Conservation (phyloP, 441 rosid species). For the Aleurites moluccanus region DNA sequence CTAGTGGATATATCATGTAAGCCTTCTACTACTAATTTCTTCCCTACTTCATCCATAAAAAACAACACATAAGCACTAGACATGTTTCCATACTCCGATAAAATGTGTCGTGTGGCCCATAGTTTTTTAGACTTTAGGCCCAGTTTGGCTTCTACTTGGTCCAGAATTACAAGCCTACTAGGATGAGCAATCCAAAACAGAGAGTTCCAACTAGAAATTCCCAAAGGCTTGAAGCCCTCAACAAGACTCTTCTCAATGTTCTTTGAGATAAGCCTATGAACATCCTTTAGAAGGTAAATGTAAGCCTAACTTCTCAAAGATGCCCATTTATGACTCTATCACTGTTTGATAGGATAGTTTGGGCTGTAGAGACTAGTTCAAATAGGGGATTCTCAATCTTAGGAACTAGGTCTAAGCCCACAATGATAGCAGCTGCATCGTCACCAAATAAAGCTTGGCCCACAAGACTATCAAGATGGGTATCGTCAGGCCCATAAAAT, state of each 20-base stretch:
- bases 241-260: slow-evolving; percentile 36
- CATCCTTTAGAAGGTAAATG: slow-evolving; percentile 45
- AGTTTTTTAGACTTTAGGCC: slow-evolving; percentile 40
- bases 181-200: slow-evolving; percentile 51
- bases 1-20: slow-evolving; percentile 37
- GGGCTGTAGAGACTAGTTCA: slow-evolving; percentile 36
- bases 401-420: slow-evolving; percentile 36
- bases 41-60: slow-evolving; percentile 47
- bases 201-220: slow-evolving; percentile 50
- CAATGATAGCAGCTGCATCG: slow-evolving; percentile 42
- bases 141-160: slow-evolving; percentile 36
- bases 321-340: slow-evolving; percentile 52
- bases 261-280: slow-evolving; percentile 40
- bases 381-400: slow-evolving; percentile 39
- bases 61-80: slow-evolving; percentile 45
- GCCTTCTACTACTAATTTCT: slow-evolving; percentile 32
- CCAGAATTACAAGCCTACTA: slow-evolving; percentile 47
- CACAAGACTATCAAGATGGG: slow-evolving; percentile 41
- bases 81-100: slow-evolving; percentile 45
- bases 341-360: slow-evolving; percentile 39
- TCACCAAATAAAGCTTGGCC: slow-evolving; percentile 51
- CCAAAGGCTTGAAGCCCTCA: slow-evolving; percentile 41
- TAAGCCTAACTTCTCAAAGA: slow-evolving; percentile 43
- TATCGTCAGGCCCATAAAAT: slow-evolving; percentile 46
- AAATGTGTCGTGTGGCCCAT: slow-evolving; percentile 31